These are phyloP conservation scores for Cyamopsis tetragonoloba DNA, from an alignment of 306 rosid genomes.

Conservation along the genomic window DNA sequence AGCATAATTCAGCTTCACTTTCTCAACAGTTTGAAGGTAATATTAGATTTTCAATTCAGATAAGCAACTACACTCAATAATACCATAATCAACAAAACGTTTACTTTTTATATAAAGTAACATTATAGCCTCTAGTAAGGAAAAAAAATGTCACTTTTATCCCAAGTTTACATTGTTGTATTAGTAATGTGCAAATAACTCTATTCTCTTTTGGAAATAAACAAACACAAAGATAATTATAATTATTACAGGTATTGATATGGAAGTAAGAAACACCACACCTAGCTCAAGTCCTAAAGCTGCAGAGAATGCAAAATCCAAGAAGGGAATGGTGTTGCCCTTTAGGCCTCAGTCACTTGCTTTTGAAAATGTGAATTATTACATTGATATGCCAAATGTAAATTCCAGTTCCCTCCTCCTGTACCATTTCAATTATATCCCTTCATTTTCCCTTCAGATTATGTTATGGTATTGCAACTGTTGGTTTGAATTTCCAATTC, in stretches of 20 bases:
- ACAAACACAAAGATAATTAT: not conserved
- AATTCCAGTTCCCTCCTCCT: slow-evolving; percentile 16
- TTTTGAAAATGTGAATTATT: slow-evolving; percentile 42
- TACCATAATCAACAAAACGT: not conserved
- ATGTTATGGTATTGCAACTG: not conserved
- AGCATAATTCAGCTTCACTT: slow-evolving; percentile 26
- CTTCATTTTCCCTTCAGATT: not conserved
- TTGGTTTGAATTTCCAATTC: too few species aligned
- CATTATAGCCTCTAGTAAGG: not conserved
- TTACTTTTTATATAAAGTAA: not conserved
- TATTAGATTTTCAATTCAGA: not conserved
- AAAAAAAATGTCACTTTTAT: not conserved
- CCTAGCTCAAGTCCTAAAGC: slow-evolving; percentile 1
- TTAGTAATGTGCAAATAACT: not conserved
- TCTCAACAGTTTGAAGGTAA: slow-evolving; percentile 35
- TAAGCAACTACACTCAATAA: not conserved
- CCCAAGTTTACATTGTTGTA: not conserved
- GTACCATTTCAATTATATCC: not conserved
- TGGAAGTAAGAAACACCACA: slow-evolving; percentile 20
- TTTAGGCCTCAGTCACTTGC: slow-evolving; percentile 44
- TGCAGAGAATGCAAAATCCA: slow-evolving; percentile 23
- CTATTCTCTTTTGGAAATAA: not conserved
- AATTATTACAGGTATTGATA: slow-evolving; percentile 22
- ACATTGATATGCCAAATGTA: slow-evolving; percentile 45
- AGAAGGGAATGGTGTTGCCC: slow-evolving; percentile 50